phyloP scores from a whole-genome alignment of 805 yeast genomes.

The Teunomyces lycoperdinae region DNA sequence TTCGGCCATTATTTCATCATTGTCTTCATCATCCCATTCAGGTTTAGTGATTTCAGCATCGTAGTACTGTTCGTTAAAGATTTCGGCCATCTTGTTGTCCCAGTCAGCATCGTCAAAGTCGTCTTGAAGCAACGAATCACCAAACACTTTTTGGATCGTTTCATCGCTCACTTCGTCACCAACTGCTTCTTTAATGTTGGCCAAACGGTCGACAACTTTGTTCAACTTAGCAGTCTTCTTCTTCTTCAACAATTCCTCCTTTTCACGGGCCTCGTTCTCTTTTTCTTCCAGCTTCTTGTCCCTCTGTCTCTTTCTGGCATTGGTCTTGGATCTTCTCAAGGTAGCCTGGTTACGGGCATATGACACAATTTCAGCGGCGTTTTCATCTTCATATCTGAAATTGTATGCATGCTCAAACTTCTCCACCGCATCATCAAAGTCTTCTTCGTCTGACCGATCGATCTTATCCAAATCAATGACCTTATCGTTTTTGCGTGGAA shows the following conservation, averaged over 20 bases:
- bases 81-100: slow-evolving; percentile 81
- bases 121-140: slow-evolving; percentile 73
- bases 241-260: slow-evolving; percentile 61
- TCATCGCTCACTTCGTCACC: slow-evolving; percentile 64
- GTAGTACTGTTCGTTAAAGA: slow-evolving; percentile 83
- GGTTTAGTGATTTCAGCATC: slow-evolving; percentile 52
- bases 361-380: slow-evolving; percentile 84
- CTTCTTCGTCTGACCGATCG: slow-evolving; percentile 66
- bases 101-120: slow-evolving; percentile 90
- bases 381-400: slow-evolving; percentile 91
- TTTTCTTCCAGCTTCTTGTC: slow-evolving; percentile 61
- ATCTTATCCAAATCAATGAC: slow-evolving; percentile 49
- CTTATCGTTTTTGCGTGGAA: slow-evolving; percentile 67
- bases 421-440: slow-evolving; percentile 90
- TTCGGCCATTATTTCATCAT: slow-evolving; percentile 28
- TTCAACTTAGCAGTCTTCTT: slow-evolving; percentile 75
- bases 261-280: slow-evolving; percentile 49
- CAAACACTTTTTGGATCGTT: slow-evolving; percentile 60
- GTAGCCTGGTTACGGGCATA: slow-evolving; percentile 96
- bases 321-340: slow-evolving; percentile 72
- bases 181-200: slow-evolving; percentile 62
- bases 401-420: slow-evolving; percentile 89
- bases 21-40: slow-evolving; percentile 55
- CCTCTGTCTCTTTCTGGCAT: slow-evolving; percentile 78
- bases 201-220: slow-evolving; percentile 69